Evolutionary conservation across 805 yeast genomes (phyloP), one percentile per base, ranked within the genome.

Genomic region (Wickerhamomyces xylosicus): DNA sequence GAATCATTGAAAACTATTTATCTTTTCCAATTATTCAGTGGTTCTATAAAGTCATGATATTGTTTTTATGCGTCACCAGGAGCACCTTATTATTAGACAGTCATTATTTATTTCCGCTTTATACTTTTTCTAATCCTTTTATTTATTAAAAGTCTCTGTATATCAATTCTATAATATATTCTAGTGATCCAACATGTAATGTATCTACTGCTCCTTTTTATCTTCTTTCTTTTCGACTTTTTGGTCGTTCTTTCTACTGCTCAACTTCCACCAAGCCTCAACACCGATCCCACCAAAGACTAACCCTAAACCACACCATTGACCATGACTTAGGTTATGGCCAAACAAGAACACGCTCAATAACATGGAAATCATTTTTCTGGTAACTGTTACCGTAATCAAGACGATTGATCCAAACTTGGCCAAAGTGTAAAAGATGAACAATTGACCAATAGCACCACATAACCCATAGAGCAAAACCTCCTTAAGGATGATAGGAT

Each of bases 361-460:
- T 27, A 87, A 69, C 97, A 92, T 90, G 31, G 97, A 86, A 36
- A 87, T 66, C 96, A 92, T 90, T 54, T 92, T 92, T 50, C 99
- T 72, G 1, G 98, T 90, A 9, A 92, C 97, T 0, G 97, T 92
- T 15, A 94, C 90, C 32, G 95, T 90, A 21, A 90, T 87, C 39
- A 92, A 66, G 0, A 84, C 73, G 43, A 92, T 64, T 2, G 96
- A 85, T 36, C 90, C 95, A 55, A 85, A 92, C 41, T 74, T 70
- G 49, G 85, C 92, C 35, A 92, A 63, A 2, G 95, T 86, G 38
- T 77, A 60, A 55, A 89, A 92, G 33, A 92, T 85, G 61, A 94
- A 92, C n/a, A 89, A 74, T 59, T 92, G 97, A 14, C 99, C 99
- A 20, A 86, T 52, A 0, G 97, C 79, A 2, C 97, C 98, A 54